Conservation (phyloP, 2,329 filamentous ascomycete species). For the Onygenales sp. region DNA sequence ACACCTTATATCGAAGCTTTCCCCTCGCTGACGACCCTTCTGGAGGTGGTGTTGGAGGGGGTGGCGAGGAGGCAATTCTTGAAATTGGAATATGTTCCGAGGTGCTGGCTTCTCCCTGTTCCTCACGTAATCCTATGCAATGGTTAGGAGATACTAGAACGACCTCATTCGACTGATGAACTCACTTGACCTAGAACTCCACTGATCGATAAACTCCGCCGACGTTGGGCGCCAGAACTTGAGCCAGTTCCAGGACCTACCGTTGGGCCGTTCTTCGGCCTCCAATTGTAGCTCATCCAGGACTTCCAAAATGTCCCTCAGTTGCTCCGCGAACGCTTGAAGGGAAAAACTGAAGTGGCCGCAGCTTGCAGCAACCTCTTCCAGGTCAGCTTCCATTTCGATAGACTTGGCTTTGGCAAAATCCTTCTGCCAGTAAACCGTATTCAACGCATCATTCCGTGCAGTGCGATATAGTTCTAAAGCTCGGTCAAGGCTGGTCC, state of each 20-base stretch:
- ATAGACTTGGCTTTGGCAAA: constrained; percentile 58
- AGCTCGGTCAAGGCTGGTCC: constrained; percentile 69
- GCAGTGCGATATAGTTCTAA: constrained; percentile 69
- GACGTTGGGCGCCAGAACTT: constrained; percentile 54
- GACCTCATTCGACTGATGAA: background rate
- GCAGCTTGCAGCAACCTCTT: constrained; percentile 95
- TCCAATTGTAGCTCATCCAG: constrained; percentile 73
- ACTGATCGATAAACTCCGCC: background rate
- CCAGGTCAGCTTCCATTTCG: constrained; percentile 80
- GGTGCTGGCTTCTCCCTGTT: background rate
- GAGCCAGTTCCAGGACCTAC: constrained; percentile 75
- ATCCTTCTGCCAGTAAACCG: constrained; percentile 73
- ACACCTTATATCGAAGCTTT: constrained; percentile 40
- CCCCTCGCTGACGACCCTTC: constrained; percentile 11
- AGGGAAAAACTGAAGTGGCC: constrained; percentile 93
- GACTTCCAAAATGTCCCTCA: constrained; percentile 71
- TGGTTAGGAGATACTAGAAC: background rate
- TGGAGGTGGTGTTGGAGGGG: background rate
- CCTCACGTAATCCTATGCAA: constrained; percentile 13
- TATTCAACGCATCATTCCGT: constrained; percentile 63
- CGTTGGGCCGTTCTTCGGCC: constrained; percentile 50
- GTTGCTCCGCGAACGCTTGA: constrained; percentile 82
- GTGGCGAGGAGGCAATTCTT: constrained; percentile 6
- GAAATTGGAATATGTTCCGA: background rate
- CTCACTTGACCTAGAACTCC: background rate